phyloP scores from a whole-genome alignment of 441 rosid genomes.

The Eruca vesicaria region DNA sequence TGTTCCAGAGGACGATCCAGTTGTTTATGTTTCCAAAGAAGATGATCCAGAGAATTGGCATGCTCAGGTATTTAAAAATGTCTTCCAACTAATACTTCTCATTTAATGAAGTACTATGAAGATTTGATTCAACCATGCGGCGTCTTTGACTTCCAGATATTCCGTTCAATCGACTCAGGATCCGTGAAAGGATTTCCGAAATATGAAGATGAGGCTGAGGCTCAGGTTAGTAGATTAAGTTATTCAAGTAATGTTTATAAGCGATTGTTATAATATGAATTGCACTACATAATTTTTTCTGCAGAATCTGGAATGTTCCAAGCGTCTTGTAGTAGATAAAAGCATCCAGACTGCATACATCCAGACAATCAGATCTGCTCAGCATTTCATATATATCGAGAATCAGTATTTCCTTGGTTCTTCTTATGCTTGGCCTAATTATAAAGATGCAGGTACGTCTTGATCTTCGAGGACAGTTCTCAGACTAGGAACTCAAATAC shows the following conservation, averaged over 20 bases:
- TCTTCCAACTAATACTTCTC: constrained; percentile 1
- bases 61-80: constrained; percentile 66
- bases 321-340: constrained; percentile 58
- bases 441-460: constrained; percentile 57
- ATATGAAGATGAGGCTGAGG: constrained; percentile 39
- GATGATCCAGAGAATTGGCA: constrained; percentile 84
- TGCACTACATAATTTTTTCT: constrained; percentile 19
- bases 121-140: neutral
- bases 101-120: neutral
- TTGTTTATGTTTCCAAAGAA: constrained; percentile 51
- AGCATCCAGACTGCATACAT: constrained; percentile 80
- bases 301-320: constrained; percentile 62
- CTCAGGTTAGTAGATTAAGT: constrained; percentile 48
- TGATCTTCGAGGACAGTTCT: constrained; percentile 6
- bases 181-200: constrained; percentile 91
- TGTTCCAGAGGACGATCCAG: constrained; percentile 66
- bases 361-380: constrained; percentile 76
- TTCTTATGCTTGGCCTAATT: constrained; percentile 74
- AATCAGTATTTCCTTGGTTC: constrained; percentile 79
- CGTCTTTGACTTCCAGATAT: constrained; percentile 52
- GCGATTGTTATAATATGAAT: neutral
- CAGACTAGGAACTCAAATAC: constrained; percentile 14
- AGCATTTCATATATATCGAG: constrained; percentile 73
- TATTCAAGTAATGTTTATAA: neutral
- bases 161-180: constrained; percentile 90